Conservation (phyloP, 495 filamentous ascomycete species). For the Aspergillus panamensis region DNA sequence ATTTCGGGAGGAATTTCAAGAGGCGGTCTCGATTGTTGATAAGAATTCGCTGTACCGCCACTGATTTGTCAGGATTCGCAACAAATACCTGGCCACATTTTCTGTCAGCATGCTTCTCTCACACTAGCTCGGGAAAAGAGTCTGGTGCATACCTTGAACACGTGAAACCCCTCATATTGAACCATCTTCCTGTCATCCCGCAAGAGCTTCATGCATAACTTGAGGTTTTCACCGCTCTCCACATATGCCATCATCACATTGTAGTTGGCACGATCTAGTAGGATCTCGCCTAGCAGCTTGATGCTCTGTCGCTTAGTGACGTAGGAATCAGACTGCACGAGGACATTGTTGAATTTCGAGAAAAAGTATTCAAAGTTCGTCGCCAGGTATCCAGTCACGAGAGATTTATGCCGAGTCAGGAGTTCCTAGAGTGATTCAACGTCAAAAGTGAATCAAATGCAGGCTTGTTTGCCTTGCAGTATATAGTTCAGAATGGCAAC, state of each 20-base stretch:
- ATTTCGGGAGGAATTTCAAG: constrained; percentile 80
- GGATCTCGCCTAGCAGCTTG: constrained; percentile 90
- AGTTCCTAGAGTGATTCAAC: constrained; percentile 61
- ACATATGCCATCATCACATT: constrained; percentile 97
- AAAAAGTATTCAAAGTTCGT: constrained; percentile 93
- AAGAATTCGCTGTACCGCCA: constrained; percentile 89
- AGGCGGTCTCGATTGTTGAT: constrained; percentile 93
- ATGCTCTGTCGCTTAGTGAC: constrained; percentile 98
- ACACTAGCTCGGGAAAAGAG: background rate
- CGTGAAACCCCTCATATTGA: constrained; percentile 98
- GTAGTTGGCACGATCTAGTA: constrained; percentile 94
- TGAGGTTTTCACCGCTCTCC: constrained; percentile 89
- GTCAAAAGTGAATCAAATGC: constrained; percentile 3
- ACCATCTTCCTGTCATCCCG: constrained; percentile 97
- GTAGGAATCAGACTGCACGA: constrained; percentile 90
- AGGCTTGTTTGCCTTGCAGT: background rate
- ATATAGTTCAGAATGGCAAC: constrained; percentile 17
- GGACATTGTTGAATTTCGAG: constrained; percentile 76
- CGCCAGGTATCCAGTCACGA: constrained; percentile 80
- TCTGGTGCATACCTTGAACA: constrained; percentile 75
- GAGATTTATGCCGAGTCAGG: constrained; percentile 85
- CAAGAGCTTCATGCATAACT: constrained; percentile 95
- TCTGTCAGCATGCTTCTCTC: constrained; percentile 21
- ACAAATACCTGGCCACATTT: constrained; percentile 72
- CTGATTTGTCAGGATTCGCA: constrained; percentile 92